Conservation (phyloP, 2,329 filamentous ascomycete species). For the Ceratocystiopsis brevicomis region DNA sequence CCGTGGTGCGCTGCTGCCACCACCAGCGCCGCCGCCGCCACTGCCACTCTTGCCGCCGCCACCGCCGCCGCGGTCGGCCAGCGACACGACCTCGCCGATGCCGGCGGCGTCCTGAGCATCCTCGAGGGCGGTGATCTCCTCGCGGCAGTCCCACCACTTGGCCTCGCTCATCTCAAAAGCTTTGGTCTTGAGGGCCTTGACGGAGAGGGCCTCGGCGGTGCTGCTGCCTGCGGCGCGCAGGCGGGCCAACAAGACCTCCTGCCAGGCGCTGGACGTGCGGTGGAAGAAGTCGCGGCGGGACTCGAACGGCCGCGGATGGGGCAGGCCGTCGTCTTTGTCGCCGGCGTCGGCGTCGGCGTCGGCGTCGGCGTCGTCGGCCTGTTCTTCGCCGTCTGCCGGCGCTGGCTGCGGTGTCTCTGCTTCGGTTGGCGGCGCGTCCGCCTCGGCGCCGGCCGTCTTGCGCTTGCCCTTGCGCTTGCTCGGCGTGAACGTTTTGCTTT, state of each 20-base stretch:
- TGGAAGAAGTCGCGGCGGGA: conserved; percentile 80
- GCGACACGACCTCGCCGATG: conserved; percentile 81
- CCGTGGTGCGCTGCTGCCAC: not conserved
- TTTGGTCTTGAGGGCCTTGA: conserved; percentile 85
- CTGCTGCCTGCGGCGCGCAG: conserved; percentile 50
- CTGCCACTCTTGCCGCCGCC: conserved; percentile 23
- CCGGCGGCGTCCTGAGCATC: conserved; percentile 92
- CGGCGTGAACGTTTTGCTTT: conserved; percentile 26
- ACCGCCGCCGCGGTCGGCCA: conserved; percentile 51
- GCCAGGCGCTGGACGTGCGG: conserved; percentile 77
- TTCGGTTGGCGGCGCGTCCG: no score
- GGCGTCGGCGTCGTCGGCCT: conserved; percentile 16
- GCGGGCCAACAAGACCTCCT: conserved; percentile 62
- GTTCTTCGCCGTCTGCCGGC: no score
- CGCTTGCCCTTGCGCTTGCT: conserved; percentile 38
- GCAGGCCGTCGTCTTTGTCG: conserved; percentile 45
- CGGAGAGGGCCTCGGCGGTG: conserved; percentile 45
- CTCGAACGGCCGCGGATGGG: conserved; percentile 70
- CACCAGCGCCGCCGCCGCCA: conserved; percentile 7
- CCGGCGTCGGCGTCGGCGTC: conserved; percentile 29
- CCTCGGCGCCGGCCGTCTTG: conserved; percentile 10
- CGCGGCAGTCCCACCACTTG: conserved; percentile 97
- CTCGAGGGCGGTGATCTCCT: conserved; percentile 79
- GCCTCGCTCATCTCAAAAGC: conserved; percentile 85
- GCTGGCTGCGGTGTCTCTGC: no score